Base-by-base conservation (phyloP, 2,329 filamentous ascomycete species). In the Fusarium citri region DNA sequence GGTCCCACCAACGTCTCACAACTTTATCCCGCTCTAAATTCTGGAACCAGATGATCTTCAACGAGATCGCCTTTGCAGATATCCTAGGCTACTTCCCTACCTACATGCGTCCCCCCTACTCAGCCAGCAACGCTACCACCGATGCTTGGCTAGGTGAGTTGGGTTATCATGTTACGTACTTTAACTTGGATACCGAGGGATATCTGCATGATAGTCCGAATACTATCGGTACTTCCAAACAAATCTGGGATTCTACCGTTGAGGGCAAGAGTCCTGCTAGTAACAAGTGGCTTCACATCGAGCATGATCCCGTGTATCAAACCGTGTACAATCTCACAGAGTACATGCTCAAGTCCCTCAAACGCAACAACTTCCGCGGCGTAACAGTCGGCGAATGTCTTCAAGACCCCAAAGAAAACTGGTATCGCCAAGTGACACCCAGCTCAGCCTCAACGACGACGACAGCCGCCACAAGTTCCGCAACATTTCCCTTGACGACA, bases 111-210 rank as follows among this genome's bases (percentile, higher is more conserved):
- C 80, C 83, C 0, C 83, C 83, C 0, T 84, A 83, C 76, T 83
- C 82, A n/a, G 82, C 81, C 31, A 84, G 82, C 74, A 81, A 81
- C 51, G 60, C 60, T 6, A 76, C 69, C 0, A 83, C 80, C 9
- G 80, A 83, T 48, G 77, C 72, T 22, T 77, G 80, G 77, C 72
- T 84, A 43, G 77, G 72, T 16, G 76, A 78, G 26, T 70, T 89
- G 8, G 85, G 85, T n/a, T 89, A 89, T 76, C 86, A 89, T 73
- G 74, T 89, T 72, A 83, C 83, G 28, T 88, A 88, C 78, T 89
- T 88, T 72, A 85, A 88, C 74, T 79, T 90, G 46, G 88, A 90
- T 73, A 90, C 88, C 5, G 83, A 87, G 58, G 88, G 89, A 58
- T 89, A 88, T 74, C 79, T 87, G 56, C 84, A 89, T 71, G 80